Percentiles rank a stretch among this genome's conserved stretches.
Evolutionary conservation across 768 basidiomycete species (phyloP).

Genomic region (Podaxis carcinomalis): DNA sequence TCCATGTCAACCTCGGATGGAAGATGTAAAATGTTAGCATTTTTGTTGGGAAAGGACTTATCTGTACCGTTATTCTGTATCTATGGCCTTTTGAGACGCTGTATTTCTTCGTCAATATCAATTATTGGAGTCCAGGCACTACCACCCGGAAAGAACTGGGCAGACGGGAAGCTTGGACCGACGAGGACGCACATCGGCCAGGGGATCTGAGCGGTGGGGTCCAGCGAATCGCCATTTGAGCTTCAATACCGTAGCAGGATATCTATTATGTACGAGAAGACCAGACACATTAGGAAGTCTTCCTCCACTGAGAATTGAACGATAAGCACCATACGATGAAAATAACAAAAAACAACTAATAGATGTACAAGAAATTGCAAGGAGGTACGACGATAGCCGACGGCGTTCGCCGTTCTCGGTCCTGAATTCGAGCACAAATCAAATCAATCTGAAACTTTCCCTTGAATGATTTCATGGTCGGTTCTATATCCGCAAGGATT

Average conservation of each 20-base stretch:
- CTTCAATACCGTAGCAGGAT: too few species aligned
- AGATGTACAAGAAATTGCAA: neutral
- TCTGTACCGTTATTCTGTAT: neutral
- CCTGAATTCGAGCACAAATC: conserved; percentile 73
- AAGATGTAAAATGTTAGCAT: conserved; percentile 17
- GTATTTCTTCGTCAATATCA: too few species aligned
- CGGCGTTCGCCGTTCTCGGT: conserved; percentile 37
- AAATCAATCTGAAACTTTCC: conserved; percentile 81
- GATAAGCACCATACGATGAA: neutral
- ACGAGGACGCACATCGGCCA: too few species aligned
- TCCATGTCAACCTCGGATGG: conserved; percentile 57
- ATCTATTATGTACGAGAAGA: too few species aligned
- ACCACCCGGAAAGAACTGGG: too few species aligned
- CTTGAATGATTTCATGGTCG: conserved; percentile 72
- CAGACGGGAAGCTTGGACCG: too few species aligned
- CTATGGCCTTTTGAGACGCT: neutral
- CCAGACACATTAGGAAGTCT: too few species aligned
- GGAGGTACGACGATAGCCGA: neutral
- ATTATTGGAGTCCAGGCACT: too few species aligned
- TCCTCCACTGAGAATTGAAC: neutral
- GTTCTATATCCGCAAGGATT: conserved; percentile 61
- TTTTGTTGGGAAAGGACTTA: neutral
- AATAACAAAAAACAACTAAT: neutral
- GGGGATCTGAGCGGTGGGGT: too few species aligned
- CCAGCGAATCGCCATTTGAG: too few species aligned